A percentile compares a stretch with the other conserved stretches of the same genome.
These are phyloP conservation scores for Blastocrithidia nonstop DNA, from an alignment of 208 protist species.

Conservation along the genomic window DNA sequence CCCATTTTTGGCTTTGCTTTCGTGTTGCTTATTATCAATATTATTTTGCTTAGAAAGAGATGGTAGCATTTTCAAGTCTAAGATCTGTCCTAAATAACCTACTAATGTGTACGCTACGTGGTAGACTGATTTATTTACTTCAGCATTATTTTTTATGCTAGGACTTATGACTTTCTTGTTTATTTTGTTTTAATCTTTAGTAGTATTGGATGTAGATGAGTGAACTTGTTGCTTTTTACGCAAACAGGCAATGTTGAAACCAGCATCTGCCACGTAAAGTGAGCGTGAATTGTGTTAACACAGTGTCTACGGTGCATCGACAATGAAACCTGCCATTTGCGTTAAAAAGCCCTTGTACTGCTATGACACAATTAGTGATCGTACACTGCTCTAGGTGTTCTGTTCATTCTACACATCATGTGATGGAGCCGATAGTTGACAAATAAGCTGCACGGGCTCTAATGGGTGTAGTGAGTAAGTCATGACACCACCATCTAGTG, in stretches of 20 bases:
- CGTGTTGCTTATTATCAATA: too few relatives aligned
- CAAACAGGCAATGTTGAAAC: constrained; percentile 50
- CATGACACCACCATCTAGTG: constrained; percentile 50
- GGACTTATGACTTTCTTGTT: background rate
- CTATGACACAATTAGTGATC: constrained; percentile 26
- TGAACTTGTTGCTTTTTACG: too few relatives aligned
- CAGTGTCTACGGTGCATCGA: constrained; percentile 2
- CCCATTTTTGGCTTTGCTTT: too few relatives aligned
- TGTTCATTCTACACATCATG: constrained; percentile 11
- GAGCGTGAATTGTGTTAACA: background rate
- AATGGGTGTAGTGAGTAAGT: constrained; percentile 50
- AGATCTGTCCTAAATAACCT: constrained; percentile 75
- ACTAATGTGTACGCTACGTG: constrained; percentile 22
- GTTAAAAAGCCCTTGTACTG: constrained; percentile 28
- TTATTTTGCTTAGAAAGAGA: too few relatives aligned
- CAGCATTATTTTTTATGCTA: background rate
- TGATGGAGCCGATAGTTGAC: constrained; percentile 13
- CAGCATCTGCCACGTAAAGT: constrained; percentile 58
- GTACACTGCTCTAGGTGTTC: constrained; percentile 39
- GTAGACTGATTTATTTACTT: constrained; percentile 12
- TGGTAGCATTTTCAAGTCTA: constrained; percentile 65
- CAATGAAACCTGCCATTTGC: constrained; percentile 10
- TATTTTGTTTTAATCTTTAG: background rate
- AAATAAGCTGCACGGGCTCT: constrained; percentile 17
- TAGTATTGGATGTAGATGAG: background rate